Conservation (phyloP, 306 rosid genomes). For the Glycine soja region DNA sequence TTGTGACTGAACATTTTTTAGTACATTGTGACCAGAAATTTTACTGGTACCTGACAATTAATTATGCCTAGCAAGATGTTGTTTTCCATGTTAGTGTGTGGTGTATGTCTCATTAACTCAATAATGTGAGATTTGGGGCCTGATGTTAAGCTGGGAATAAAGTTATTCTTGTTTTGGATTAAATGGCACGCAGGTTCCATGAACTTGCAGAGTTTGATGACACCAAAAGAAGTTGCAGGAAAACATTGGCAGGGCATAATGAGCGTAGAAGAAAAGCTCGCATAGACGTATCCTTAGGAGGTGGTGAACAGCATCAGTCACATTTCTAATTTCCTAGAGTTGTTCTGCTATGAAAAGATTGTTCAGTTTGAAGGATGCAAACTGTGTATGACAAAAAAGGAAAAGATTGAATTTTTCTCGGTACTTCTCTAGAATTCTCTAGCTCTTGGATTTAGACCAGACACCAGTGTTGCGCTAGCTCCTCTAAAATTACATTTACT, state of each 20-base stretch:
- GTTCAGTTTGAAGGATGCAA: too few species aligned
- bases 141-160: too few species aligned
- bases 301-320: too few species aligned
- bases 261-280: slow-evolving; percentile 35
- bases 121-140: too few species aligned
- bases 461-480: neutral
- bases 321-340: neutral
- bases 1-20: neutral
- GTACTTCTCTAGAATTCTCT: too few species aligned
- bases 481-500: neutral
- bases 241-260: slow-evolving; percentile 45
- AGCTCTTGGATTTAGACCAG: too few species aligned
- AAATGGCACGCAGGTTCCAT: slow-evolving; percentile 44
- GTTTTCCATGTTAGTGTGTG: too few species aligned
- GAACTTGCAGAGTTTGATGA: slow-evolving; percentile 43
- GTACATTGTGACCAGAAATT: neutral
- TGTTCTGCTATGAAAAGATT: neutral
- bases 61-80: too few species aligned
- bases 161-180: neutral
- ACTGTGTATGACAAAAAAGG: too few species aligned
- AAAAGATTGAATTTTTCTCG: too few species aligned
- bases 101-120: too few species aligned
- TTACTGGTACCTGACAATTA: too few species aligned
- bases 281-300: neutral
- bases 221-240: slow-evolving; percentile 48